These are phyloP conservation scores for Ogataea ganodermae DNA, from an alignment of 805 yeast genomes.

Conservation along the genomic window DNA sequence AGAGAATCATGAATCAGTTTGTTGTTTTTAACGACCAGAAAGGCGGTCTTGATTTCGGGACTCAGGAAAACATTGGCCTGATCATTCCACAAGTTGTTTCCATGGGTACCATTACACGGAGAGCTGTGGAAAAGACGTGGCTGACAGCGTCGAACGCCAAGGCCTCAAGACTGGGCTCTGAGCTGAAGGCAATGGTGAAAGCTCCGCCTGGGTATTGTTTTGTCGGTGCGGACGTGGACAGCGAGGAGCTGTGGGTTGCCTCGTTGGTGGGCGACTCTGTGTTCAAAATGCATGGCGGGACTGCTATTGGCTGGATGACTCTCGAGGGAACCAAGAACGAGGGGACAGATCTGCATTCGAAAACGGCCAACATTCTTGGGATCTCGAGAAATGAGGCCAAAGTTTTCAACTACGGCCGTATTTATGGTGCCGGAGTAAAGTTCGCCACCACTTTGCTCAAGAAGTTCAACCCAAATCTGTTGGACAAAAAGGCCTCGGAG, in stretches of 20 bases:
- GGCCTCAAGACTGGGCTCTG: slow-evolving; percentile 83
- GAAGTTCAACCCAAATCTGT: slow-evolving; percentile 73
- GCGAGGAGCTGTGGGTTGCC: slow-evolving; percentile 98
- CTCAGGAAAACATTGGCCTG: slow-evolving; percentile 50
- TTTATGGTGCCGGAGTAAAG: slow-evolving; percentile 94
- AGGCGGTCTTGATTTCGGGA: slow-evolving; percentile 24
- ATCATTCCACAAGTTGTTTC: slow-evolving; percentile 83
- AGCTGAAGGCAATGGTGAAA: slow-evolving; percentile 77
- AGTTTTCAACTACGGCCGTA: slow-evolving; percentile 93
- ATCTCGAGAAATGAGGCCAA: slow-evolving; percentile 92
- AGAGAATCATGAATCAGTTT: slow-evolving; percentile 80
- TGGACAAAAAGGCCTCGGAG: slow-evolving; percentile 63
- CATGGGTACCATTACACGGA: slow-evolving; percentile 95
- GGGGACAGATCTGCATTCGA: slow-evolving; percentile 93
- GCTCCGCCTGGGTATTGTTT: slow-evolving; percentile 90
- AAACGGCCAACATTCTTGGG: slow-evolving; percentile 86
- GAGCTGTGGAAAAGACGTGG: slow-evolving; percentile 98
- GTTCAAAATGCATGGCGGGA: slow-evolving; percentile 88
- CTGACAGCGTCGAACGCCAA: slow-evolving; percentile 96
- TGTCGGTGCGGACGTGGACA: slow-evolving; percentile 98
- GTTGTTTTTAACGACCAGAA: slow-evolving; percentile 58
- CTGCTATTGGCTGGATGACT: slow-evolving; percentile 99
- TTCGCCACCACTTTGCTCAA: slow-evolving; percentile 84
- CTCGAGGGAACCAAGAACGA: slow-evolving; percentile 90
- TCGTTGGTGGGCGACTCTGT: slow-evolving; percentile 90